phyloP scores from a whole-genome alignment of 805 yeast genomes.

The Sugiyamaella chiloensis region DNA sequence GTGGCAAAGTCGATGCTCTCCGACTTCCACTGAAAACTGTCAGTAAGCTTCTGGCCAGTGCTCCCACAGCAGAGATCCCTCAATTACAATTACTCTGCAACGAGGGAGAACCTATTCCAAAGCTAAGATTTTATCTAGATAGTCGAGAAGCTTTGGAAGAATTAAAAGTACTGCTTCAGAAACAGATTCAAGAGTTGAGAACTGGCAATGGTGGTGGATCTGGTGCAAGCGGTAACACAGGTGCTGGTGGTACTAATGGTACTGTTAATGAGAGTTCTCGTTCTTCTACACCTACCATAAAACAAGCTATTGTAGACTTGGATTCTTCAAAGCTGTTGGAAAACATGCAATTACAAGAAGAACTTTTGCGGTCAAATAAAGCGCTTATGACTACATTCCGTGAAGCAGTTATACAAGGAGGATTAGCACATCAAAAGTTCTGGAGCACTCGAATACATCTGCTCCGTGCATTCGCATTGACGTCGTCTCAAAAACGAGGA shows the following conservation, averaged over 20 bases:
- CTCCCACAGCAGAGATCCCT: constrained; percentile 64
- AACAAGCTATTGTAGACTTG: constrained; percentile 36
- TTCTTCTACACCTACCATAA: constrained; percentile 22
- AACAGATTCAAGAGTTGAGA: constrained; percentile 9
- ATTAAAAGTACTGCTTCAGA: constrained; percentile 9
- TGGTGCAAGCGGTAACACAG: constrained; percentile 29
- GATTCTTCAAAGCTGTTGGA: constrained; percentile 58
- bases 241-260: background rate
- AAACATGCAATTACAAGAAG: constrained; percentile 76
- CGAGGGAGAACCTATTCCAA: constrained; percentile 6
- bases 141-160: constrained; percentile 12
- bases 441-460: constrained; percentile 82
- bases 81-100: constrained; percentile 51
- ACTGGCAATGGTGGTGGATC: constrained; percentile 33
- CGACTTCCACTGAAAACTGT: constrained; percentile 5
- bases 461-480: constrained; percentile 79
- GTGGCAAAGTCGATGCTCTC: background rate
- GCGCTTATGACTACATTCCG: constrained; percentile 71
- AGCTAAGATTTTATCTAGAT: constrained; percentile 6
- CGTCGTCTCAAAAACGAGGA: constrained; percentile 81
- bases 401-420: constrained; percentile 71
- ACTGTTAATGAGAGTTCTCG: constrained; percentile 3
- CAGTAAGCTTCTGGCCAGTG: constrained; percentile 57
- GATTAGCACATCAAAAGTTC: constrained; percentile 75
- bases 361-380: constrained; percentile 65